Percentiles rank a stretch among this genome's conserved stretches.
Conservation (phyloP, 2,329 filamentous ascomycete species). For the Phyllosticta citriasiana region DNA sequence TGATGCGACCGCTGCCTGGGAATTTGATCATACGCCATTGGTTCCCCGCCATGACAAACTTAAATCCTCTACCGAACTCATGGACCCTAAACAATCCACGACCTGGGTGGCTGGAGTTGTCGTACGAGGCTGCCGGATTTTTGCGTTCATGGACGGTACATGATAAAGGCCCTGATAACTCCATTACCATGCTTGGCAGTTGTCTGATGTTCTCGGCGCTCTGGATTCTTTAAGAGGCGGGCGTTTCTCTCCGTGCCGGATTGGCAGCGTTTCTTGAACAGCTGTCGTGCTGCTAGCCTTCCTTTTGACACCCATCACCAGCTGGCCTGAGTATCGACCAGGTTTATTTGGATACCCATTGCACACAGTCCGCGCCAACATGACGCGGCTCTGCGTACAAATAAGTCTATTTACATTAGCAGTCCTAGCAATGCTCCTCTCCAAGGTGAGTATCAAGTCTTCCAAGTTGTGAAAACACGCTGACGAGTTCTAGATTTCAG, state of each 20-base stretch:
- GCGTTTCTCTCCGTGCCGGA: background rate
- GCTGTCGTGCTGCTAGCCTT: background rate
- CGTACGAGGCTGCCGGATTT: background rate
- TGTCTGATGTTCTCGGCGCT: background rate
- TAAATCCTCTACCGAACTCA: background rate
- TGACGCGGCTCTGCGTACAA: background rate
- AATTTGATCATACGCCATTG: slow-evolving; percentile 14
- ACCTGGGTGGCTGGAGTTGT: slow-evolving; percentile 17
- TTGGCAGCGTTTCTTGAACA: background rate
- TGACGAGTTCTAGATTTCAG: slow-evolving; percentile 1
- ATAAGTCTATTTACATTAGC: background rate
- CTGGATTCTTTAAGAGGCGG: background rate
- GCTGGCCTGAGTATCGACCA: background rate
- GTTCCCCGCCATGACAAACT: slow-evolving; percentile 7
- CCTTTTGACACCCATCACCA: background rate
- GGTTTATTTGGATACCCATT: background rate
- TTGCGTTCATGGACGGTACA: background rate
- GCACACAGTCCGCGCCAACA: background rate
- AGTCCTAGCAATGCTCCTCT: background rate
- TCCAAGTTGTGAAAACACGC: background rate
- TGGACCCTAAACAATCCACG: background rate
- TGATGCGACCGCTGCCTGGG: slow-evolving; percentile 22
- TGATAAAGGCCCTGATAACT: slow-evolving; percentile 8
- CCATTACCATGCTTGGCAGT: slow-evolving; percentile 11
- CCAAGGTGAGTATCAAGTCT: background rate